These are phyloP conservation scores for Apiospora phragmitis DNA, from an alignment of 2,329 filamentous ascomycete species.

Conservation along the genomic window DNA sequence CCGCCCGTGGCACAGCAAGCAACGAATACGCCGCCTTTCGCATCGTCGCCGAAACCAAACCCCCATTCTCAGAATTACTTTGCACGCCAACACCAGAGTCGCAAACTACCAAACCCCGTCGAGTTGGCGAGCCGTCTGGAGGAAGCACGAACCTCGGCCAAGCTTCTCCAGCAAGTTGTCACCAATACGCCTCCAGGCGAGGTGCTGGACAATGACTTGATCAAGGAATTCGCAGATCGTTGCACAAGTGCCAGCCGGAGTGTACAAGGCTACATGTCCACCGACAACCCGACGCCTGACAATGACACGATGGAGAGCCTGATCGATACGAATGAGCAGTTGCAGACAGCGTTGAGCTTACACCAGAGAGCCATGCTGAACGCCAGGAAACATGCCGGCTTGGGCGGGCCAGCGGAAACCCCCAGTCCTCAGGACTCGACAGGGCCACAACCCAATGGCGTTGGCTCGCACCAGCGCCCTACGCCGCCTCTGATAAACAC, in stretches of 20 bases:
- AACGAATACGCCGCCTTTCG: conserved; percentile 29
- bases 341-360: conserved; percentile 78
- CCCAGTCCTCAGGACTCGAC: conserved; percentile 12
- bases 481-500: conserved; percentile 2
- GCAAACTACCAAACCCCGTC: conserved; percentile 62
- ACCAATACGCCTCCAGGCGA: conserved; percentile 80
- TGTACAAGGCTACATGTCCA: conserved; percentile 83
- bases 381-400: conserved; percentile 56
- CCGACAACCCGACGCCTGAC: conserved; percentile 77
- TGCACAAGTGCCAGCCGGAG: conserved; percentile 79
- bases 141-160: conserved; percentile 87
- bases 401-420: conserved; percentile 24
- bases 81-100: conserved; percentile 49
- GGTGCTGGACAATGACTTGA: conserved; percentile 79
- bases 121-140: conserved; percentile 84
- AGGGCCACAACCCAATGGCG: conserved; percentile 11
- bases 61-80: conserved; percentile 56
- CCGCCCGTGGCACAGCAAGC: conserved; percentile 18
- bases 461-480: conserved; percentile 10
- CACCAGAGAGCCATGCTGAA: conserved; percentile 79
- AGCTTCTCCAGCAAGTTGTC: conserved; percentile 87
- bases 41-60: conserved; percentile 17
- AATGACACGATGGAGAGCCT: conserved; percentile 91
- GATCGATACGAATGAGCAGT: conserved; percentile 91
- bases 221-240: conserved; percentile 87